phyloP scores from a whole-genome alignment of 208 protist species.

The Trypanosoma mega region DNA sequence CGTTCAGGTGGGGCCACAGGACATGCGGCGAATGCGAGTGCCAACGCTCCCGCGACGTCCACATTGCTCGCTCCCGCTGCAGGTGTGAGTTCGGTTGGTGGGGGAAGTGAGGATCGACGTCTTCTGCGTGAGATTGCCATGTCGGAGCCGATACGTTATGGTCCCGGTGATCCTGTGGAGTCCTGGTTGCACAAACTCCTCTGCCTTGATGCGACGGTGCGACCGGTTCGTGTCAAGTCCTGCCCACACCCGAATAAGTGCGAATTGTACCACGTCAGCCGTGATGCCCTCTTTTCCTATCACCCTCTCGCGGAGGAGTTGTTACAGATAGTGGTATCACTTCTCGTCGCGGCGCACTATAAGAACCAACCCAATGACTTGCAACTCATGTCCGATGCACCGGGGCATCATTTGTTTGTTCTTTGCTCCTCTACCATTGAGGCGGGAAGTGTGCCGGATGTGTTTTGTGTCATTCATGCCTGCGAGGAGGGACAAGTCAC shows the following conservation, averaged over 20 bases:
- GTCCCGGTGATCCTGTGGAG: conserved; percentile 94
- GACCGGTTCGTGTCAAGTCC: conserved; percentile 39
- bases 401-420: conserved; percentile 98
- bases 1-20: conserved; percentile 24
- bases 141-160: conserved; percentile 98
- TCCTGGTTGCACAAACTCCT: conserved; percentile 98
- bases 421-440: conserved; percentile 86
- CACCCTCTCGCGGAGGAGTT: conserved; percentile 93
- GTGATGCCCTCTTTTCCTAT: conserved; percentile 99
- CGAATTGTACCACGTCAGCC: conserved; percentile 98
- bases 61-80: conserved; percentile 13
- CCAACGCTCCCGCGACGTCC: no score
- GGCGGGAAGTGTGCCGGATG: conserved; percentile 88
- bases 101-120: conserved; percentile 32
- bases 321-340: conserved; percentile 95
- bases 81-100: background rate
- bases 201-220: conserved; percentile 95
- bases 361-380: conserved; percentile 99
- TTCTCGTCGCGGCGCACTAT: conserved; percentile 98
- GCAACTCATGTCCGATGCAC: conserved; percentile 98
- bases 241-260: conserved; percentile 95
- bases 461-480: conserved; percentile 98
- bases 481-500: conserved; percentile 96
- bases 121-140: conserved; percentile 95
- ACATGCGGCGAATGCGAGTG: no score